phyloP scores from a whole-genome alignment of 768 basidiomycete species.

The Tricholoma hemisulphureum region DNA sequence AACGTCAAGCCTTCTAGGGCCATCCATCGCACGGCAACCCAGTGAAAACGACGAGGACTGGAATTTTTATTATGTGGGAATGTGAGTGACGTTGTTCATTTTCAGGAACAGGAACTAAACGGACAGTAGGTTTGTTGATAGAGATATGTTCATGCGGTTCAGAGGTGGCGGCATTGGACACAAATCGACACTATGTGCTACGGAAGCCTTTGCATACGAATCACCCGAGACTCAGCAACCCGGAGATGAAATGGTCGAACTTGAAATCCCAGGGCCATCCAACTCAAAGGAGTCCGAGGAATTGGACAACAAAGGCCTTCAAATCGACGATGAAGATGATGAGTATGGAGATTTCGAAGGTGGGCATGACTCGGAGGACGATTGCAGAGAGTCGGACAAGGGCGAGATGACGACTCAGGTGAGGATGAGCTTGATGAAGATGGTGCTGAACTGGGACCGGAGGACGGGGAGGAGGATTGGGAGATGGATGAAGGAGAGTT shows the following conservation, averaged over 20 bases:
- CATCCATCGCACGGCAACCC: constrained; percentile 12
- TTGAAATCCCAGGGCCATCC: neutral
- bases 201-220: neutral
- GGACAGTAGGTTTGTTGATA: constrained; percentile 34
- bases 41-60: constrained; percentile 17
- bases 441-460: too few relatives aligned
- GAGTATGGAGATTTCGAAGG: neutral
- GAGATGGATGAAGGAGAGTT: too few relatives aligned
- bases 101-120: neutral
- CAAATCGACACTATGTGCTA: neutral
- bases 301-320: too few relatives aligned
- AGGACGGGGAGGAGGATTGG: too few relatives aligned
- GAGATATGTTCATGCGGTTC: constrained; percentile 39
- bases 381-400: too few relatives aligned
- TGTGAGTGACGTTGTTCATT: constrained; percentile 25
- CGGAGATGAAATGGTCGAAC: neutral
- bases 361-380: too few relatives aligned
- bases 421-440: too few relatives aligned
- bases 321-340: neutral
- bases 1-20: constrained; percentile 13
- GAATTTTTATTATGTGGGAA: constrained; percentile 34
- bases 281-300: neutral
- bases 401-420: too few relatives aligned
- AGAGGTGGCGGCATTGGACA: constrained; percentile 31
- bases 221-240: neutral